Base-by-base conservation (phyloP, 1,284 basidiomycete species). In the Ganoderma boninense region DNA sequence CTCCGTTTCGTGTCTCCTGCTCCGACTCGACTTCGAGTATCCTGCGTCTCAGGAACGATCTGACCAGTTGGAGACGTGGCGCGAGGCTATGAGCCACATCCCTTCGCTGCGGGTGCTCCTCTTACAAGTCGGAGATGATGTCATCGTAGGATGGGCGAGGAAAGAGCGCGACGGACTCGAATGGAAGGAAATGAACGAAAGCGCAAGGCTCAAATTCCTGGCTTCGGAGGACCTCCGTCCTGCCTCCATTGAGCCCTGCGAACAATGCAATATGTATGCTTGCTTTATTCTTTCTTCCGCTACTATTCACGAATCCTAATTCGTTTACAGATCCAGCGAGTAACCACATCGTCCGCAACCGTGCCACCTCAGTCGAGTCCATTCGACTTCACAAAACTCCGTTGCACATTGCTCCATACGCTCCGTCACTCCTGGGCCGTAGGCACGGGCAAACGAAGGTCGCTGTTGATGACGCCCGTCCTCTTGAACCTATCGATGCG, bases 381-480 rank as follows among this genome's bases (percentile, higher is more conserved):
- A 52, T 23, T 52, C 26, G 3, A 14, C 23, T 26, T 14, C 23
- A 10, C 49, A 52, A 52, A 5, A 52, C 10, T 14, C 4, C 23
- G 11, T 52, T 11, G 23, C 2, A 11, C 23, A 26, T 38, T 20
- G 20, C 57, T 40, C n/a, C 10, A 4, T 35, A n/a, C n/a, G 16
- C 7, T 60, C 38, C 56, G 18, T 57, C 57, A 29, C 54, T 65
- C n/a, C 10, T 32, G 40, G 18, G 60, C 38, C n/a, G 23, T 5
- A 40, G 66, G 65, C 20, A 67, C n/a, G 2, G 66, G 66, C n/a
- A 67, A 2, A 20, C 46, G 46, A 18, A 67, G 6, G n/a, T 67
- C 60, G 35, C 35, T 62, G 66, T 67, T 67, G 23, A 67, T 29
- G 35, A 62, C 44, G 7, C 66, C 66, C n/a, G 66, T 67, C 60